Percentiles rank a stretch among this genome's conserved stretches.
These are phyloP conservation scores for Stemphylium vesicarium DNA, from an alignment of 2,329 filamentous ascomycete genomes.

Conservation along the genomic window DNA sequence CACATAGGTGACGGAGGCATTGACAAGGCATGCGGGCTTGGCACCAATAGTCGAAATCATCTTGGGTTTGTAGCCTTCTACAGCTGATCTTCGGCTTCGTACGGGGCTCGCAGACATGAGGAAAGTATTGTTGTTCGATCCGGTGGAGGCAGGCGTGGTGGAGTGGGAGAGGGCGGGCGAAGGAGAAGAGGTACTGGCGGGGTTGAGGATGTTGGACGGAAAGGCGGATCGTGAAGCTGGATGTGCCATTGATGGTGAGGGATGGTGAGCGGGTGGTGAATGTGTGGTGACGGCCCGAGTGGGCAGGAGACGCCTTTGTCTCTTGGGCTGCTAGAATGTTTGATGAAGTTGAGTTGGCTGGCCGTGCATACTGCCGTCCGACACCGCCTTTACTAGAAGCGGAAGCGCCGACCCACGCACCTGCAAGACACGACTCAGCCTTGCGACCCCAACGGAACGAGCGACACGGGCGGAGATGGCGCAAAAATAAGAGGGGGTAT, in stretches of 20 bases:
- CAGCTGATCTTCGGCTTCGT: slow-evolving; percentile 55
- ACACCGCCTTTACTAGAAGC: slow-evolving; percentile 16
- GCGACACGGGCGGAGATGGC: background rate
- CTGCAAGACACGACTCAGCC: slow-evolving; percentile 13
- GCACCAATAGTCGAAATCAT: slow-evolving; percentile 68
- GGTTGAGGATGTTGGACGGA: slow-evolving; percentile 26
- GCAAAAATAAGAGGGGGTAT: background rate
- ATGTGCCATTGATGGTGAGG: slow-evolving; percentile 40
- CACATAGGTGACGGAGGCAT: slow-evolving; percentile 98
- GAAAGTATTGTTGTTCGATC: slow-evolving; percentile 77
- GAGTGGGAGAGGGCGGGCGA: slow-evolving; percentile 50
- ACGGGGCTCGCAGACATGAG: slow-evolving; percentile 82
- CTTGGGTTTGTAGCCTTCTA: slow-evolving; percentile 82
- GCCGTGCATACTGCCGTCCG: slow-evolving; percentile 16
- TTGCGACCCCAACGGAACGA: slow-evolving; percentile 4
- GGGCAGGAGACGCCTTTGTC: slow-evolving; percentile 29
- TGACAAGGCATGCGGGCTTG: slow-evolving; percentile 91
- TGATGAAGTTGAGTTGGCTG: slow-evolving; percentile 25
- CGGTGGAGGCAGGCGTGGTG: slow-evolving; percentile 57
- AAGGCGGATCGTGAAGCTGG: slow-evolving; percentile 27
- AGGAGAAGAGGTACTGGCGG: slow-evolving; percentile 43
- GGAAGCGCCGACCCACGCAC: slow-evolving; percentile 21
- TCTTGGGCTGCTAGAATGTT: slow-evolving; percentile 27
- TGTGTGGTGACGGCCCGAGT: slow-evolving; percentile 24
- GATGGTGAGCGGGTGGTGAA: slow-evolving; percentile 14